These are phyloP conservation scores for Eucalyptus pumila DNA, from an alignment of 345 rosid species.

Conservation along the genomic window DNA sequence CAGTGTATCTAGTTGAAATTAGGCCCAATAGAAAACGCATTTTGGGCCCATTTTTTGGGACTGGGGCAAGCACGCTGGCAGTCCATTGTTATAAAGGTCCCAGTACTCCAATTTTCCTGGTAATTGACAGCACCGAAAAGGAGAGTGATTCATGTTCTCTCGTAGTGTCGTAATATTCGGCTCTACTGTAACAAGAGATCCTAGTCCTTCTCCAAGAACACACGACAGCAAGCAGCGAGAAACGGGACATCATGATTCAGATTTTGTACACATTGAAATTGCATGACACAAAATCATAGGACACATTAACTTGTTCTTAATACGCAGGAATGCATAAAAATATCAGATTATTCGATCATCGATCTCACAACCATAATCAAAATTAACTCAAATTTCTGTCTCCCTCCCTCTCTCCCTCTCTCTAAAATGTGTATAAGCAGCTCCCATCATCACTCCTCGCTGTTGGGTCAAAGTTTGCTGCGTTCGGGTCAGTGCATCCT, in stretches of 20 bases:
- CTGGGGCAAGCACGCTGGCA: background rate
- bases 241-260: background rate
- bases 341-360: background rate
- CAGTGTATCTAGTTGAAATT: background rate
- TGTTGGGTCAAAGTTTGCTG: constrained; percentile 75
- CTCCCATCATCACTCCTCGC: constrained; percentile 96
- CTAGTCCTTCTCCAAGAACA: background rate
- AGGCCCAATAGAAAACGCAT: background rate
- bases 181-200: background rate
- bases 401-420: background rate
- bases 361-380: background rate
- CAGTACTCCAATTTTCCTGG: background rate
- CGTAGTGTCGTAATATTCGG: background rate
- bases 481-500: constrained; percentile 71
- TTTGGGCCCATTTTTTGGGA: background rate
- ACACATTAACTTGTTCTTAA: background rate
- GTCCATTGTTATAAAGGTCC: background rate
- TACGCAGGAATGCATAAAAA: background rate
- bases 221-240: background rate
- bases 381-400: background rate
- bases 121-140: background rate
- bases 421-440: constrained; percentile 34
- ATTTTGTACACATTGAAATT: background rate
- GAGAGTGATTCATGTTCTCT: background rate
- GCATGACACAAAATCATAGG: background rate